These are phyloP conservation scores for Phallus indusiatus DNA, from an alignment of 768 basidiomycete genomes.

Conservation along the genomic window DNA sequence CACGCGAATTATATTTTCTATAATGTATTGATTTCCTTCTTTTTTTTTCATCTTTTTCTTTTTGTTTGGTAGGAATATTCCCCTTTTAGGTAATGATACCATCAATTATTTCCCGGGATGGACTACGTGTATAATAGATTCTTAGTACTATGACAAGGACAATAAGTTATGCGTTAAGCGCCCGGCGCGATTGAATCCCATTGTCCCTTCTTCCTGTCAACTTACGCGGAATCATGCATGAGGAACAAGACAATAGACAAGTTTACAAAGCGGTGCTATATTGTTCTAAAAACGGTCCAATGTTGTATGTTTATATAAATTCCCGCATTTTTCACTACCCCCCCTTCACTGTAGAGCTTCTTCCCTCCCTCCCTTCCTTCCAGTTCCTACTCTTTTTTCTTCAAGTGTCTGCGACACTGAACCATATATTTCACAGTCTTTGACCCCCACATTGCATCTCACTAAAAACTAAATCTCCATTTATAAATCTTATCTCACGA, in stretches of 20 bases:
- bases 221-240: too few relatives aligned
- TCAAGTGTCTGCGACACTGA: slow-evolving; percentile 6
- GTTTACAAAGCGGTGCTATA: background rate
- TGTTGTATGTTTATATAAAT: background rate
- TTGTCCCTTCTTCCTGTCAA: background rate
- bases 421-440: background rate
- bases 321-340: background rate
- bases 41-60: background rate
- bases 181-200: background rate
- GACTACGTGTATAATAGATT: background rate
- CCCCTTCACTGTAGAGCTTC: background rate
- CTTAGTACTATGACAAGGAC: background rate
- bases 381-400: background rate
- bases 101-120: background rate
- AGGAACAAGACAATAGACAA: background rate
- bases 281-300: background rate
- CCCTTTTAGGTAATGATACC: background rate
- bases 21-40: background rate
- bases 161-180: background rate
- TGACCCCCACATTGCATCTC: background rate
- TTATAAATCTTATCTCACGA: background rate
- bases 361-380: background rate
- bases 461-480: background rate
- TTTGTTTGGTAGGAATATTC: background rate
- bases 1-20: background rate